Percentiles rank a stretch among this genome's conserved stretches.
Conservation (phyloP, 352 stramenopile species). For the Globisporangium camurandrum region DNA sequence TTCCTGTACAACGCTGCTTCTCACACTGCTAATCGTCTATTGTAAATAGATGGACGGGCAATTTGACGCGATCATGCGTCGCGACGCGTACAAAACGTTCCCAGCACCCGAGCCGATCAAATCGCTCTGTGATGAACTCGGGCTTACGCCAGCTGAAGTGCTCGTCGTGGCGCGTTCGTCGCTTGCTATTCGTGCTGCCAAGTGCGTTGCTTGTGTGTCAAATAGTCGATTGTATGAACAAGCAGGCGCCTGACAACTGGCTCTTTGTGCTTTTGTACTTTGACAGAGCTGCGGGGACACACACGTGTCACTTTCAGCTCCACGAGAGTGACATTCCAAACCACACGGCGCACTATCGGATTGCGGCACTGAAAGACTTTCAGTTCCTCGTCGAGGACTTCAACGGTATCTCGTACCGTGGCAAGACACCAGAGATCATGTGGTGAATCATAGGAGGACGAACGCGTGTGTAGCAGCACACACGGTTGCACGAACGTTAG, state of each 20-base stretch:
- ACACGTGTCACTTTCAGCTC: constrained; percentile 68
- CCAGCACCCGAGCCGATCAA: constrained; percentile 40
- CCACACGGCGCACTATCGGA: constrained; percentile 65
- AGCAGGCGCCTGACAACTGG: background rate
- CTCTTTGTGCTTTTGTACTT: no score
- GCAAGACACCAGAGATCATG: constrained; percentile 16
- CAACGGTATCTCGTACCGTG: constrained; percentile 68
- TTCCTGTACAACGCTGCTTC: no score
- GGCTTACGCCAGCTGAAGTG: constrained; percentile 40
- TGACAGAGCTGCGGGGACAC: constrained; percentile 34
- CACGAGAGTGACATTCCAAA: constrained; percentile 56
- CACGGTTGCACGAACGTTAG: no score
- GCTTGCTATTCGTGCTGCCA: constrained; percentile 50
- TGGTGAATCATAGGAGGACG: no score
- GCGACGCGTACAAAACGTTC: constrained; percentile 36
- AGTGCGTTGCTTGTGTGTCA: constrained; percentile 21
- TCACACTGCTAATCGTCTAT: no score
- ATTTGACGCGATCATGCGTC: constrained; percentile 50
- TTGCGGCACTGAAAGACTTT: constrained; percentile 49
- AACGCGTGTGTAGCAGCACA: no score
- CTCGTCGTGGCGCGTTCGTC: constrained; percentile 48
- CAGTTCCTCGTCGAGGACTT: constrained; percentile 69
- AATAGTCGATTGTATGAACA: background rate
- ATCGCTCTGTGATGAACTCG: constrained; percentile 40
- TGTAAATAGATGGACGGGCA: constrained; percentile 57